Percentiles rank a stretch among this genome's conserved stretches.
These are phyloP conservation scores for Coriolopsis trogii DNA, from an alignment of 1,284 basidiomycete species.

Conservation along the genomic window DNA sequence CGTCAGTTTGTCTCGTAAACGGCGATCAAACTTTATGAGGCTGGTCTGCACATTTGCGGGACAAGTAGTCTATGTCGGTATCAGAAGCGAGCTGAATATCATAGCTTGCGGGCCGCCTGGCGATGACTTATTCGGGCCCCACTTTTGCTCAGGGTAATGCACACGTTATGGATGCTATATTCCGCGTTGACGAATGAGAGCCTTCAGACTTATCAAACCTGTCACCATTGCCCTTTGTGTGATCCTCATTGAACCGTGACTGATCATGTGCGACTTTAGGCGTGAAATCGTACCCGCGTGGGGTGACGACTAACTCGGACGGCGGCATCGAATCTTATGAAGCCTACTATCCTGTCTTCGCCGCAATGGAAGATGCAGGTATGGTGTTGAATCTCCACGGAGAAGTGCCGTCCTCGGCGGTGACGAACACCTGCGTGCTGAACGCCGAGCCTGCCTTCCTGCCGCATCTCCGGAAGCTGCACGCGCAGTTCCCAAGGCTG, in stretches of 20 bases:
- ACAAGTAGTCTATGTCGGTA: no score
- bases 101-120: no score
- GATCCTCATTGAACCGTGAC: background rate
- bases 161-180: no score
- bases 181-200: no score
- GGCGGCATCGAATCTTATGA: slow-evolving; percentile 97
- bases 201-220: background rate
- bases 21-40: no score
- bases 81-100: no score
- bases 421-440: slow-evolving; percentile 88
- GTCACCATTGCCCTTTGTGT: background rate
- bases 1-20: no score
- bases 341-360: slow-evolving; percentile 93
- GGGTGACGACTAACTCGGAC: slow-evolving; percentile 98
- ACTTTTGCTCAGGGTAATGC: no score
- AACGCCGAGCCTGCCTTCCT: slow-evolving; percentile 95
- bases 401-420: slow-evolving; percentile 91
- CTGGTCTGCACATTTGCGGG: no score
- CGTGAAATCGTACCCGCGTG: slow-evolving; percentile 96
- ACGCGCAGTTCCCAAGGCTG: slow-evolving; percentile 86
- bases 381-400: slow-evolving; percentile 98
- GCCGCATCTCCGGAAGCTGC: slow-evolving; percentile 85
- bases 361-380: slow-evolving; percentile 90
- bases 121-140: no score
- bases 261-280: slow-evolving; percentile 48